phyloP scores from a whole-genome alignment of 208 protist genomes.

The Trypanosoma brucei region DNA sequence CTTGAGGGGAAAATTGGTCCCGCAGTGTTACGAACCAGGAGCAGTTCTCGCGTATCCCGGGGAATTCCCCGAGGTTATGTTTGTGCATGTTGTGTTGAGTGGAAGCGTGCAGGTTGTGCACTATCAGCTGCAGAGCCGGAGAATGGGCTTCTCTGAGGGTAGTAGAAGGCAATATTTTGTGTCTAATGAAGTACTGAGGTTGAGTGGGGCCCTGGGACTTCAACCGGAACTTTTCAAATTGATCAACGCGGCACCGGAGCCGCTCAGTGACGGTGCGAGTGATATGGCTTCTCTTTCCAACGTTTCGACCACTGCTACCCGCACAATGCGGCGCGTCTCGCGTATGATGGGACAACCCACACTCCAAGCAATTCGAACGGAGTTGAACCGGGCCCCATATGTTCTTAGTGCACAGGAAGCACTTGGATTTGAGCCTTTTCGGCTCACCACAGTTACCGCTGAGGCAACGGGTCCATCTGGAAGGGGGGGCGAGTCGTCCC shows the following conservation, averaged over 20 bases:
- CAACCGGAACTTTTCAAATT: constrained; percentile 23
- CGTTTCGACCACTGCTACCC: constrained; percentile 65
- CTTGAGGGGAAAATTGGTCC: constrained; percentile 46
- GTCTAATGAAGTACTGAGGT: constrained; percentile 54
- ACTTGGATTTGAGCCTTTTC: constrained; percentile 57
- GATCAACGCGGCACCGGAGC: constrained; percentile 5
- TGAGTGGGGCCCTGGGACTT: constrained; percentile 43
- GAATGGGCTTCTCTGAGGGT: constrained; percentile 14
- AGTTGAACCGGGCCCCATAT: constrained; percentile 45
- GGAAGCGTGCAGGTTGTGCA: constrained; percentile 55
- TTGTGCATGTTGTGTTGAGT: constrained; percentile 69
- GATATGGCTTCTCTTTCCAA: constrained; percentile 59
- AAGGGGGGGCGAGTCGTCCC: neutral
- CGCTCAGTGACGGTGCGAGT: constrained; percentile 20
- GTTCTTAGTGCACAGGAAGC: constrained; percentile 70
- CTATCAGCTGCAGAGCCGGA: constrained; percentile 66
- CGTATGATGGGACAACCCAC: constrained; percentile 76
- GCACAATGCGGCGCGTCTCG: constrained; percentile 55
- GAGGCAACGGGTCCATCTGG: constrained; percentile 20
- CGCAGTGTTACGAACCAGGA: constrained; percentile 50
- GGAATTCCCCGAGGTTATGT: constrained; percentile 63
- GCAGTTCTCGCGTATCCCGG: constrained; percentile 61
- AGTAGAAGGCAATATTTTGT: constrained; percentile 61
- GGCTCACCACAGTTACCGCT: constrained; percentile 50
- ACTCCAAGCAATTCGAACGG: constrained; percentile 44